Conservation (phyloP, 108 stramenopile genomes). For the Nitzschia sp. region DNA sequence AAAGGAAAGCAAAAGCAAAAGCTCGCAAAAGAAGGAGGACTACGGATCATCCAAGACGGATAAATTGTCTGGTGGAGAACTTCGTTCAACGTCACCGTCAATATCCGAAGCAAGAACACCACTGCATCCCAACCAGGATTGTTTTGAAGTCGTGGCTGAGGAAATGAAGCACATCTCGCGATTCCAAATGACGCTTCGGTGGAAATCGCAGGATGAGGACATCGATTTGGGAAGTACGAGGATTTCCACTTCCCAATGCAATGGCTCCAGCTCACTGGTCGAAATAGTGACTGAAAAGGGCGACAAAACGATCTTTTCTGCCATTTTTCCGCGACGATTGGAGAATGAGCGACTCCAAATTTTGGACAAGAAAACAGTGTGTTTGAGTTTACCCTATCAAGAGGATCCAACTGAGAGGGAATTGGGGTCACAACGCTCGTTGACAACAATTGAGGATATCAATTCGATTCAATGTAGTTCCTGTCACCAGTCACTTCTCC, state of each 20-base stretch:
- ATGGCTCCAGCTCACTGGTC: background rate
- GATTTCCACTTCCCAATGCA: background rate
- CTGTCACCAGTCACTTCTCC: conserved; percentile 50
- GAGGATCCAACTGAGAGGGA: background rate
- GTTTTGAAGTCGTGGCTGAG: conserved; percentile 11
- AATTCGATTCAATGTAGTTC: conserved; percentile 48
- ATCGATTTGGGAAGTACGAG: background rate
- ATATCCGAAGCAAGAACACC: too few species aligned
- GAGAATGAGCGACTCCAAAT: background rate
- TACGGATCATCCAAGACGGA: too few species aligned
- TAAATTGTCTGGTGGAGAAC: too few species aligned
- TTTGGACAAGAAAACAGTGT: background rate
- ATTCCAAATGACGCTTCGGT: conserved; percentile 12
- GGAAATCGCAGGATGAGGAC: background rate
- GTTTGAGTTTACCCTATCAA: background rate
- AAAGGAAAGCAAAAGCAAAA: too few species aligned
- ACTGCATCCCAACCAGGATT: too few species aligned
- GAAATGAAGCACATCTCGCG: conserved; percentile 32
- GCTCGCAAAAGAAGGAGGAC: too few species aligned
- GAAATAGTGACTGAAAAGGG: background rate
- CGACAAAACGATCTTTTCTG: conserved; percentile 6
- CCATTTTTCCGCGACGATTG: background rate
- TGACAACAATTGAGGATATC: conserved; percentile 11
- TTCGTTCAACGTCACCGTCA: too few species aligned
- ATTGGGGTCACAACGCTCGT: background rate